Base-by-base conservation (phyloP, 2,329 filamentous ascomycete genomes). In the Apiospora koreana region DNA sequence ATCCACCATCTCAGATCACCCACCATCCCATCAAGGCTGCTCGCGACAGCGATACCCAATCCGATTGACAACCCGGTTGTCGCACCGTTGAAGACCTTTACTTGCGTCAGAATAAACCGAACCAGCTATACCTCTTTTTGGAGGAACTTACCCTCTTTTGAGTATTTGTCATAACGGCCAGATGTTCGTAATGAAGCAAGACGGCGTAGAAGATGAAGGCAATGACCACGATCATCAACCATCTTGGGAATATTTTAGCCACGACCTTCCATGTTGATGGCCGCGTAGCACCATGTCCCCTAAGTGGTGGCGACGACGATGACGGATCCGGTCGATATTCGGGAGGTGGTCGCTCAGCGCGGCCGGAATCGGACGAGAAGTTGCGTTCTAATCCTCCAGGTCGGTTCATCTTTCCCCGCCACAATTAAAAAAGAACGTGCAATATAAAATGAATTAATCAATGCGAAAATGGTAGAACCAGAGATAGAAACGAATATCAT, bases 1-100 rank as follows among this genome's bases (percentile, higher is more conserved):
- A 86, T 80, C 76, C 82, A 84, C 83, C 84, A 86, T n/a, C 84
- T 78, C 71, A 84, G 75, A 71, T 84, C 83, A 18, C 79, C 74
- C 3, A 83, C 80, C 79, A 85, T 82, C 38, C 79, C 79, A 70
- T 84, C 84, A 28, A 86, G 77, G 8, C 80, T 79, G 72, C 78
- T 83, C 2, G 81, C 80, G 54, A 85, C 80, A 65, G 82, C 82
- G 66, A 86, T 72, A 69, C 82, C 81, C 23, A 85, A 75, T 0
- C 77, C 73, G 42, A 86, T 84, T 65, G 81, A 81, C 6, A 85
- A 76, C 0, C 79, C 83, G 0, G 83, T 83, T 25, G 85, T 81
- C n/a, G 84, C 72, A 0, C 81, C 76, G 69, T 85, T 86, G 73
- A 83, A 86, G 41, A 43, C 12, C 41, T 43, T 43, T 16, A 3